Conservation (phyloP, 129 eudicot genomes). For the Mikania micrantha region DNA sequence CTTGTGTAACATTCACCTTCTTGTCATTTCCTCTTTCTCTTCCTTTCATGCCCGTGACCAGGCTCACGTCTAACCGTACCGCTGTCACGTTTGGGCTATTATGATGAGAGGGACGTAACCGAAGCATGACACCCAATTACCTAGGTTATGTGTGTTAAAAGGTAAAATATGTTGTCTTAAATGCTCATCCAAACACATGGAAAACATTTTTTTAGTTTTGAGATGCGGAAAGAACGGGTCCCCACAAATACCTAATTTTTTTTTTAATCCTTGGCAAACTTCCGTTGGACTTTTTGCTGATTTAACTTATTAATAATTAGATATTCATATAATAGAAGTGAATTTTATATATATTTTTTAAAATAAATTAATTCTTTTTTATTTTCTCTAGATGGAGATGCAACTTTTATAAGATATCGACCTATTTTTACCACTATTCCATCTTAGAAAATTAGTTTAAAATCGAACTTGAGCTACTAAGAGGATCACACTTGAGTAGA, state of each 20-base stretch:
- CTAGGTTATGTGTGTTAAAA: too few relatives aligned
- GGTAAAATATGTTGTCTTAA: not conserved
- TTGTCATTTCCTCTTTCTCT: too few relatives aligned
- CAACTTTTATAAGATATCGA: too few relatives aligned
- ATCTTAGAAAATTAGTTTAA: not conserved
- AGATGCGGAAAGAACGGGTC: constrained; percentile 25
- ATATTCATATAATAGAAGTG: not conserved
- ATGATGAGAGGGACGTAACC: too few relatives aligned
- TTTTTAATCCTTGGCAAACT: constrained; percentile 22
- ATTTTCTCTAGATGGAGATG: too few relatives aligned
- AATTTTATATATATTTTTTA: not conserved
- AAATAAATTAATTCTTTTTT: not conserved
- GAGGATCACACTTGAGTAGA: not conserved
- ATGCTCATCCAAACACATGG: not conserved
- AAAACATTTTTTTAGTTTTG: constrained; percentile 3
- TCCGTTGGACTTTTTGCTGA: not conserved
- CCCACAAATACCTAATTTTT: constrained; percentile 33
- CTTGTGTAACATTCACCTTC: too few relatives aligned
- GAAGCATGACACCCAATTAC: too few relatives aligned
- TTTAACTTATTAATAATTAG: not conserved
- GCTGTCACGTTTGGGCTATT: too few relatives aligned
- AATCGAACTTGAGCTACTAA: not conserved
- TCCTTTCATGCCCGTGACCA: too few relatives aligned
- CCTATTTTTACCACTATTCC: too few relatives aligned
- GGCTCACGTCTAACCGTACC: too few relatives aligned